phyloP scores from a whole-genome alignment of 192 early-diverging fungal genomes.

The Gryganskiella cystojenkinii region DNA sequence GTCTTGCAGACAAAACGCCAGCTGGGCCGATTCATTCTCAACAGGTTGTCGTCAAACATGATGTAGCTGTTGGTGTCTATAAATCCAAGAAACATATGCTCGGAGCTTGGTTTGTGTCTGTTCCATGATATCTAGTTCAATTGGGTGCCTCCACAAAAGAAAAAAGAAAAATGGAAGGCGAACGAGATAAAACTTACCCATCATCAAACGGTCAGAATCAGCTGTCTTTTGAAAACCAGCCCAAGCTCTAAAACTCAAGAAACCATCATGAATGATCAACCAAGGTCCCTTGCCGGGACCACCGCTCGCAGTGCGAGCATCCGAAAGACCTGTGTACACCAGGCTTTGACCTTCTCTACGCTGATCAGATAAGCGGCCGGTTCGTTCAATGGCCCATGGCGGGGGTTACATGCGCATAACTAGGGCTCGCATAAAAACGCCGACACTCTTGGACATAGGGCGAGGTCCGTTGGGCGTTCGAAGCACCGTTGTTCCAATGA shows the following conservation, averaged over 20 bases:
- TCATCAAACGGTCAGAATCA: constrained; percentile 47
- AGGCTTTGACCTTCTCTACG: constrained; percentile 40
- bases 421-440: constrained; percentile 60
- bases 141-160: background rate
- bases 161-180: constrained; percentile 5
- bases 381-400: constrained; percentile 65
- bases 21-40: constrained; percentile 30
- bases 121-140: too few relatives aligned
- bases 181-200: constrained; percentile 46
- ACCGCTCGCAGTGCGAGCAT: constrained; percentile 46
- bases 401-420: constrained; percentile 56
- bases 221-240: constrained; percentile 52
- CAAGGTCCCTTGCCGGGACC: constrained; percentile 40
- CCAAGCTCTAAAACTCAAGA: constrained; percentile 49
- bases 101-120: background rate
- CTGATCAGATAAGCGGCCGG: constrained; percentile 34
- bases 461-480: constrained; percentile 63
- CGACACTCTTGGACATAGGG: constrained; percentile 62
- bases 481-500: constrained; percentile 53
- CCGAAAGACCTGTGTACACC: constrained; percentile 56
- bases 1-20: constrained; percentile 39
- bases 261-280: constrained; percentile 61
- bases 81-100: background rate
- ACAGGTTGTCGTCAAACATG: constrained; percentile 56
- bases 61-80: constrained; percentile 61